phyloP scores from a whole-genome alignment of 2,329 filamentous ascomycete species.

The Penicillium thymicola region DNA sequence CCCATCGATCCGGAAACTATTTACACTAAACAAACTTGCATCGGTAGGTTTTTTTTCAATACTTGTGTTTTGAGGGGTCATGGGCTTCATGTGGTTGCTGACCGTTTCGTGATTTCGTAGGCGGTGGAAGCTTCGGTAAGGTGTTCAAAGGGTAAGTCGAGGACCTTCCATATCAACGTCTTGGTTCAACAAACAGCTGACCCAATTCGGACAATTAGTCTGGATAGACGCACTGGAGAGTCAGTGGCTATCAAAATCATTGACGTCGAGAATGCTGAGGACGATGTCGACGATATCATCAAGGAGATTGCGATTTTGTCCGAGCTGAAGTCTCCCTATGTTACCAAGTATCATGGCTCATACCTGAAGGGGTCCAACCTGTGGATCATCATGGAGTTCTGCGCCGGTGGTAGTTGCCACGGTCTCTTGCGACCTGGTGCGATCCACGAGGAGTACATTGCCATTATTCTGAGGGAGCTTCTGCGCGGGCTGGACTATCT shows the following conservation, averaged over 20 bases:
- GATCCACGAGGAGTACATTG: conserved; percentile 93
- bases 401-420: conserved; percentile 91
- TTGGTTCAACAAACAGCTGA: conserved; percentile 9
- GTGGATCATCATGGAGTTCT: conserved; percentile 99
- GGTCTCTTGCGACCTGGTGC: conserved; percentile 92
- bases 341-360: conserved; percentile 96
- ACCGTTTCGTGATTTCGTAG: conserved; percentile 43
- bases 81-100: background rate
- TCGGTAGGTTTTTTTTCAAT: conserved; percentile 57
- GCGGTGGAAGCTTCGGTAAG: conserved; percentile 95
- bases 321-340: conserved; percentile 90
- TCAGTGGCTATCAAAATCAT: conserved; percentile 98
- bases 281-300: conserved; percentile 99
- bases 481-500: conserved; percentile 88
- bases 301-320: conserved; percentile 97
- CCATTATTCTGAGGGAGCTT: conserved; percentile 88
- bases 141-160: conserved; percentile 86
- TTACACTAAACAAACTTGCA: conserved; percentile 90
- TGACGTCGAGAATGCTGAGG: conserved; percentile 97
- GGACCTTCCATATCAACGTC: background rate
- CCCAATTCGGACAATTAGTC: conserved; percentile 49
- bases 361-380: conserved; percentile 93
- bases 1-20: conserved; percentile 80
- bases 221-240: conserved; percentile 89
- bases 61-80: background rate